phyloP scores from a whole-genome alignment of 495 filamentous ascomycete genomes.

The Polyplosphaeria fusca region DNA sequence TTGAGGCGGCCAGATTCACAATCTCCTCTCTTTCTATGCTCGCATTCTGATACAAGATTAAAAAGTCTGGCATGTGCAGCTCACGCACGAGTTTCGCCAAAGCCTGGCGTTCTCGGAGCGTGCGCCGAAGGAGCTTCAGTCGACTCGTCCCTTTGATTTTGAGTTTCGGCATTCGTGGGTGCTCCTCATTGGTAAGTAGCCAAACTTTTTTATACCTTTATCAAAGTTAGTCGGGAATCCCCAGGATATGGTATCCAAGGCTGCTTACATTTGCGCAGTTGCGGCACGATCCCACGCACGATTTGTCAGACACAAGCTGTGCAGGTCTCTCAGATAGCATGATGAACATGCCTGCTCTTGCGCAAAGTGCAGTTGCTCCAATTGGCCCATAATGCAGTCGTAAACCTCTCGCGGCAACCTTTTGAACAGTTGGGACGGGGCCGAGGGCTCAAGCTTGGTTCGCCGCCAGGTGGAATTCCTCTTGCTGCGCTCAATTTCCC shows the following conservation, averaged over 20 bases:
- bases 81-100: constrained; percentile 71
- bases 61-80: constrained; percentile 66
- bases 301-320: constrained; percentile 62
- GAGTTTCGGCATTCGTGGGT: constrained; percentile 59
- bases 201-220: constrained; percentile 68
- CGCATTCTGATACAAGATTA: constrained; percentile 42
- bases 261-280: constrained; percentile 59
- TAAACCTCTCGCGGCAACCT: constrained; percentile 56
- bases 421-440: constrained; percentile 41
- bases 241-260: neutral
- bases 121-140: constrained; percentile 71
- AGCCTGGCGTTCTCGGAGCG: constrained; percentile 64
- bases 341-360: constrained; percentile 59
- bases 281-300: constrained; percentile 67
- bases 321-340: constrained; percentile 75
- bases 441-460: neutral
- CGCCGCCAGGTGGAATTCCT: constrained; percentile 13
- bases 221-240: neutral
- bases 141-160: constrained; percentile 65
- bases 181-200: constrained; percentile 65
- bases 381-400: constrained; percentile 53
- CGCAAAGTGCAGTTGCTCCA: constrained; percentile 49
- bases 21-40: constrained; percentile 57
- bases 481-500: constrained; percentile 36
- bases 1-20: constrained; percentile 68